Evolutionary conservation across 371 early-diverging fungal genomes (phyloP), one percentile per base, ranked within the genome.

Genomic region (Funneliformis caledonium): DNA sequence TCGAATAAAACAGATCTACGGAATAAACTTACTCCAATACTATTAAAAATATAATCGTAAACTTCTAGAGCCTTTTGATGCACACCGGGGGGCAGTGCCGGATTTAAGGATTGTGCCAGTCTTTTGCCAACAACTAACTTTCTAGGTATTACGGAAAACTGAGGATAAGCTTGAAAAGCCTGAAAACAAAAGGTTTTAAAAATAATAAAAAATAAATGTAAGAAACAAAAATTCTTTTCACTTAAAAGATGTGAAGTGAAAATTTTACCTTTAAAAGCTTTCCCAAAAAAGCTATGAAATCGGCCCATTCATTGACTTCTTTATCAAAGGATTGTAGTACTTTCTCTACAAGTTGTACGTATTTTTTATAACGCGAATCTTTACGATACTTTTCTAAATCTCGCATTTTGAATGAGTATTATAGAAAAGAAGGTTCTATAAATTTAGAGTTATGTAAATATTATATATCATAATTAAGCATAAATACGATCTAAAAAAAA

Each of bases 21-120:
- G 31, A 72, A 22, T 47, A 52, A 33, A 82, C 86, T 72, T 90
- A 94, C 95, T 42, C 95, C 95, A 81, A 96, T 94, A 45, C 91
- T 93, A 22, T 92, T 87, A 76, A 98, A 91, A n/a, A 99, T 91
- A 69, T 93, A 92, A 4, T 88, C 89, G 85, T 99, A 99, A 1
- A 97, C 94, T 76, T 96, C 94, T 65, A 99, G 82, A 4, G 97
- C 94, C 86, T 98, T 99, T 84, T 95, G 97, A 85, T 99, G 99
- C 22, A 99, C 99, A 26, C 99, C 99, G 33, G 98, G 94, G 10
- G 99, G 99, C n/a, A 99, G 89, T 19, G 96, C 97, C 14, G 99
- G 99, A 84, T 99, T 99, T 74, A 99, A 91, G 81, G 98, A 99
- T 83, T 99, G 99, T 0, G 97, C 98, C 50, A 99, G 88, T 31